phyloP scores from a whole-genome alignment of 2,329 filamentous ascomycete genomes.

The Pestalotiopsis sp. region DNA sequence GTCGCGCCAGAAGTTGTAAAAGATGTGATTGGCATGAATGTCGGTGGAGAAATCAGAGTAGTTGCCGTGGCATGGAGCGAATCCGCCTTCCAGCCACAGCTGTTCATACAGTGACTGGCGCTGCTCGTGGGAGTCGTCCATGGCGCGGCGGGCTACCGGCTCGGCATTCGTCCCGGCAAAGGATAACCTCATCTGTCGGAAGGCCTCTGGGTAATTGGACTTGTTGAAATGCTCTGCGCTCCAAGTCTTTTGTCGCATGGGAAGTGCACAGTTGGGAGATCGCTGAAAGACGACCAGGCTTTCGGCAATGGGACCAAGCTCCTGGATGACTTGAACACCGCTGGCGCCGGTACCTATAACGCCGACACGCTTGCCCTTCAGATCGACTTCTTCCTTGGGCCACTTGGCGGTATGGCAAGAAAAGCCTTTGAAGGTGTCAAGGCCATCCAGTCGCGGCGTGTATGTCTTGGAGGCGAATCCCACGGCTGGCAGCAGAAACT shows the following conservation, averaged over 20 bases:
- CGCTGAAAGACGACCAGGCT: not conserved
- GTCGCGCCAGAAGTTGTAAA: not conserved
- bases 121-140: not conserved
- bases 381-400: not conserved
- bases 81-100: not conserved
- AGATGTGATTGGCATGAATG: not conserved
- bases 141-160: not conserved
- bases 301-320: not conserved
- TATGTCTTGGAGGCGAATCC: not conserved
- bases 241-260: not conserved
- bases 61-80: not conserved
- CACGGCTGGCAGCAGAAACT: not conserved
- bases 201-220: not conserved
- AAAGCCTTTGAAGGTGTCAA: not conserved
- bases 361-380: not conserved
- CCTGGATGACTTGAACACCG: not conserved
- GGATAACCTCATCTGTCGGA: not conserved
- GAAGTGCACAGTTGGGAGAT: not conserved
- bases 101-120: not conserved
- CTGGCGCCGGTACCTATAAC: not conserved
- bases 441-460: not conserved
- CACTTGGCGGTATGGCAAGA: not conserved
- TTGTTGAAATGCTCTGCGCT: not conserved
- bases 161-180: not conserved
- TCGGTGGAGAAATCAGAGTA: not conserved